Percentiles rank a stretch among this genome's conserved stretches.
Evolutionary conservation across 352 stramenopile species (phyloP).

Genomic region (Globisporangium rhizosaccharum): DNA sequence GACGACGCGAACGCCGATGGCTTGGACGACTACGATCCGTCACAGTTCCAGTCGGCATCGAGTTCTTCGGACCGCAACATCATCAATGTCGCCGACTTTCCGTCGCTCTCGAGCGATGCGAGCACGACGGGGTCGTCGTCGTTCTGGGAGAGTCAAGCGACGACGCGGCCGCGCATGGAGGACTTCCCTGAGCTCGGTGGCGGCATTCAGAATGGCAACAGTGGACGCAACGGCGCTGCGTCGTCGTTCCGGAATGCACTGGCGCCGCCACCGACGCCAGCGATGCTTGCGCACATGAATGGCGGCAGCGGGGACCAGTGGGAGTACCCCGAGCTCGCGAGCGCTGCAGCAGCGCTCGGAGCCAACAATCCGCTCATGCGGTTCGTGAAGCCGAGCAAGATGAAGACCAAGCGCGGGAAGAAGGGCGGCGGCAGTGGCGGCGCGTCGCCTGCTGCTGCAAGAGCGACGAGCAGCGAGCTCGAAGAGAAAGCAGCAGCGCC

Average conservation of each 20-base stretch:
- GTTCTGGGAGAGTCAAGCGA: slow-evolving; percentile 65
- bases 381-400: slow-evolving; percentile 69
- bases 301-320: slow-evolving; percentile 33
- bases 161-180: slow-evolving; percentile 39
- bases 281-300: slow-evolving; percentile 72
- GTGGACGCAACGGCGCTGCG: slow-evolving; percentile 6
- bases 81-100: slow-evolving; percentile 86
- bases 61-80: slow-evolving; percentile 32
- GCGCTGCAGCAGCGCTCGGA: slow-evolving; percentile 57
- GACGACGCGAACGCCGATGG: slow-evolving; percentile 29
- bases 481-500: slow-evolving; percentile 44
- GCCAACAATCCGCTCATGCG: slow-evolving; percentile 79
- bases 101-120: slow-evolving; percentile 46
- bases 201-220: slow-evolving; percentile 3
- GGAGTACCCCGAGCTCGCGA: slow-evolving; percentile 69
- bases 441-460: neutral
- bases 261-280: slow-evolving; percentile 54
- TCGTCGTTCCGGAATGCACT: slow-evolving; percentile 68
- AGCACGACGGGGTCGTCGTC: slow-evolving; percentile 21
- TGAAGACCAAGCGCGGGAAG: slow-evolving; percentile 43
- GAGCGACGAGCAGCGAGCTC: slow-evolving; percentile 14
- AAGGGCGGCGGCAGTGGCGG: slow-evolving; percentile 22
- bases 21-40: slow-evolving; percentile 38
- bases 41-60: slow-evolving; percentile 25
- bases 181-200: slow-evolving; percentile 63